Evolutionary conservation across 78 protist genomes (phyloP).

Genomic region (Creolimax fragrantissima): DNA sequence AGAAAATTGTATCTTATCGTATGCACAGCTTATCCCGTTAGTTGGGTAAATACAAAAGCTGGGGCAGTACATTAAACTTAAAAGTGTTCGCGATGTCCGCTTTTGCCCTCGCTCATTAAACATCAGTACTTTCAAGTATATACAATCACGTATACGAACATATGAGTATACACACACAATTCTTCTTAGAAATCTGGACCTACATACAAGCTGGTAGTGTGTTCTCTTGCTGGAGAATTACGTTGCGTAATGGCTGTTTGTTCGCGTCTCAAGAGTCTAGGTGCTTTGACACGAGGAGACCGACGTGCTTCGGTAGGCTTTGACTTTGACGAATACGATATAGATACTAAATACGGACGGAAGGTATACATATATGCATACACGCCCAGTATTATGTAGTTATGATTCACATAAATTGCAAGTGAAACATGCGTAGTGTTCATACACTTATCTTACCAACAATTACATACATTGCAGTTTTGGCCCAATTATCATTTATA

Average conservation of each 20-base stretch:
- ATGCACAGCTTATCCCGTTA: neutral
- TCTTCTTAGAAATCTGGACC: neutral
- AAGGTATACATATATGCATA: neutral
- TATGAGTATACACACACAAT: neutral
- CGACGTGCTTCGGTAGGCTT: neutral
- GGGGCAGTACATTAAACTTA: neutral
- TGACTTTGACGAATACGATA: neutral
- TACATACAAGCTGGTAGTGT: slow-evolving; percentile 12
- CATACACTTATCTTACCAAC: too few species aligned
- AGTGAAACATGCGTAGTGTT: too few species aligned
- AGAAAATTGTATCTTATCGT: neutral
- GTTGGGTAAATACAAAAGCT: neutral
- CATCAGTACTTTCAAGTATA: neutral
- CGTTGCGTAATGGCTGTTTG: slow-evolving; percentile 8
- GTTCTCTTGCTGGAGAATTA: neutral
- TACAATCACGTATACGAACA: neutral
- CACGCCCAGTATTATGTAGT: too few species aligned
- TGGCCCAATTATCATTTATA: too few species aligned
- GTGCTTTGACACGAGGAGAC: slow-evolving; percentile 23
- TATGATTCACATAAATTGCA: too few species aligned
- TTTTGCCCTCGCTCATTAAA: neutral
- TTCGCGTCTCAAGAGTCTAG: slow-evolving; percentile 10
- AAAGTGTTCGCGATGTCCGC: neutral
- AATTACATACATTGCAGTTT: too few species aligned
- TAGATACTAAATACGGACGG: slow-evolving; percentile 19